Evolutionary conservation across 805 yeast species (phyloP).

Genomic region (Suhomyces canberraensis): DNA sequence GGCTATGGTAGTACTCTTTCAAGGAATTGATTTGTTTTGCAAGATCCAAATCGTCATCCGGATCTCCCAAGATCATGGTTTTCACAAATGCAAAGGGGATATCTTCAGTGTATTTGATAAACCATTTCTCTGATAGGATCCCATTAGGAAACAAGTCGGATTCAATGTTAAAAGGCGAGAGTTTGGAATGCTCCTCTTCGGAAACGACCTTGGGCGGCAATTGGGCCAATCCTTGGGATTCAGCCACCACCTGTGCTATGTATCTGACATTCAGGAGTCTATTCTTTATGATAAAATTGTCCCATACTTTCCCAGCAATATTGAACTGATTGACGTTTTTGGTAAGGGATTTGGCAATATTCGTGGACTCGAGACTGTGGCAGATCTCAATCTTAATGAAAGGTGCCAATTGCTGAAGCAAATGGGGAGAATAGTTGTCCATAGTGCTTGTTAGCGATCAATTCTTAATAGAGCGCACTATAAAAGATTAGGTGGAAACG

Average conservation of each 20-base stretch:
- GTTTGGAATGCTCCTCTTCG: constrained; percentile 21
- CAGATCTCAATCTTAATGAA: constrained; percentile 16
- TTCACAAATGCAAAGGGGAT: constrained; percentile 33
- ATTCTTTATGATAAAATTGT: constrained; percentile 34
- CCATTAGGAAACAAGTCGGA: constrained; percentile 30
- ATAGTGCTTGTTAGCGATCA: constrained; percentile 8
- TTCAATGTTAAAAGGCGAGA: constrained; percentile 36
- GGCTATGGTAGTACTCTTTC: constrained; percentile 10
- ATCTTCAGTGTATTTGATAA: constrained; percentile 27
- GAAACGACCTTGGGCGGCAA: neutral
- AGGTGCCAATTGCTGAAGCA: constrained; percentile 37
- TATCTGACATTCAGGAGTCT: constrained; percentile 33
- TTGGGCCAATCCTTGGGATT: neutral
- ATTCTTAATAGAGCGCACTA: neutral
- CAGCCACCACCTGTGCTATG: constrained; percentile 15
- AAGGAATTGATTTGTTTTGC: constrained; percentile 14
- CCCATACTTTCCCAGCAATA: constrained; percentile 29
- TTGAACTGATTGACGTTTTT: constrained; percentile 15
- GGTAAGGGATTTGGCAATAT: constrained; percentile 6
- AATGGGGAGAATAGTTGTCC: constrained; percentile 30
- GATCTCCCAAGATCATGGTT: constrained; percentile 13
- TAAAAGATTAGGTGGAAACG: too few species aligned
- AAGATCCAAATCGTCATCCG: constrained; percentile 8
- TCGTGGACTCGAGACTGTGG: constrained; percentile 13
- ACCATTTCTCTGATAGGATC: constrained; percentile 31